Evolutionary conservation across 352 stramenopile species (phyloP), one percentile per base, ranked within the genome.

Genomic region (Phytophthora pinifolia): DNA sequence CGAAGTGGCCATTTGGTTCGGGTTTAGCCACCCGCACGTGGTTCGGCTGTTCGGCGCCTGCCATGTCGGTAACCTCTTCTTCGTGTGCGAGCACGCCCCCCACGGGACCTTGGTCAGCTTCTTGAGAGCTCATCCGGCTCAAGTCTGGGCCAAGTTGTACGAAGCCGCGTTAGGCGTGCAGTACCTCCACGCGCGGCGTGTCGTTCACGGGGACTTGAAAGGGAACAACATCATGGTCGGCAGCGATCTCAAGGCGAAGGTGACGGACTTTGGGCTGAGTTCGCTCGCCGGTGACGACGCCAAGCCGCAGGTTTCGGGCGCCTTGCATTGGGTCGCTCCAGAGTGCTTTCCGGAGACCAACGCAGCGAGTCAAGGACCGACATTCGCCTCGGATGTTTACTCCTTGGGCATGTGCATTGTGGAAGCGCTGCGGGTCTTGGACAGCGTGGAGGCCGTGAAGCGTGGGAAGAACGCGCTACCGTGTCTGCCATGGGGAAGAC

Each of bases 1-100:
- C 2, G 54, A 56, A 44, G 45, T 54, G 14, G 31, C 46, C n/a
- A 55, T 62, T 37, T 62, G 54, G 54, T 62, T 54, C 15, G 31
- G 45, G 8, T 43, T 60, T 3, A 49, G 39, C 20, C 54, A 62
- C 18, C 54, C 45, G 14, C 33, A 62, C 20, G 41, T 56, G 1
- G 43, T 51, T 17, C 46, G 46, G 15, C 45, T 62, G 0, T 62
- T 62, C 22, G 54, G 45, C 15, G 54, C 45, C 0, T 55, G 54
- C 32, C 45, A 55, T 14, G 38, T 62, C 8, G 54, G 54, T 0
- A 32, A 9, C 9, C 45, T 38, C 9, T 62, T 62, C 46, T 62
- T 62, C 27, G 54, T 55, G 9, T 62, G 54, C 35, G 54, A 62
- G 17, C 45, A 33, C 6, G 54, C 54, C 22, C 13, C 54, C 9